Evolutionary conservation across 1,284 basidiomycete species (phyloP).

Genomic region (Butyriboletus appendiculatus): DNA sequence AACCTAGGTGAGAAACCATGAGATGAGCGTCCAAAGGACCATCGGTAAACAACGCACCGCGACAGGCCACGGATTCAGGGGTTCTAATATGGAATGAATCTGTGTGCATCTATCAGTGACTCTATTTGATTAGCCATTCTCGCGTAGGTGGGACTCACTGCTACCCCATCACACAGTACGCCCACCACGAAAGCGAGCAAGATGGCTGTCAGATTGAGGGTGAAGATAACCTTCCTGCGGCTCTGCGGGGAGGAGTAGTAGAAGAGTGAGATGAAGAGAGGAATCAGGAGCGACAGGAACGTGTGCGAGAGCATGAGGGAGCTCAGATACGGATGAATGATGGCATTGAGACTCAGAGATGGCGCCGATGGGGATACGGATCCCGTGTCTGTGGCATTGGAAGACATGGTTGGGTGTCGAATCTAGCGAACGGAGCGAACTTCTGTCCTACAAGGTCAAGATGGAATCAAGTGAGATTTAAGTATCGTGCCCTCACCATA

Average conservation of each 20-base stretch:
- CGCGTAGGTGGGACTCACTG: slow-evolving; percentile 8
- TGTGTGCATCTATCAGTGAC: not conserved
- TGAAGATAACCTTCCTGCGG: slow-evolving; percentile 22
- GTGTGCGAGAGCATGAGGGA: slow-evolving; percentile 25
- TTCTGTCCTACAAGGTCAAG: not conserved
- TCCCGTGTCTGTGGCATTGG: slow-evolving; percentile 1
- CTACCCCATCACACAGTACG: slow-evolving; percentile 11
- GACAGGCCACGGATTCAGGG: slow-evolving; percentile 4
- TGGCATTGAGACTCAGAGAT: too few species aligned
- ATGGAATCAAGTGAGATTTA: not conserved
- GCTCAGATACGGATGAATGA: not conserved
- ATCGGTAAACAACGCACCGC: slow-evolving; percentile 1
- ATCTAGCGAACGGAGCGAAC: not conserved
- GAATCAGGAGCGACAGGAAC: slow-evolving; percentile 24
- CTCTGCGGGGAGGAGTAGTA: slow-evolving; percentile 24
- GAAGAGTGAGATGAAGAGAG: slow-evolving; percentile 25
- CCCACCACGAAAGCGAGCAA: slow-evolving; percentile 20
- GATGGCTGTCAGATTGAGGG: slow-evolving; percentile 22
- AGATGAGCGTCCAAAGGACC: not conserved
- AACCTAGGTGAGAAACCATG: slow-evolving; percentile 1
- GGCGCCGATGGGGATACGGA: not conserved
- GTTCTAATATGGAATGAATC: slow-evolving; percentile 22
- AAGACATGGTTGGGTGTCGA: not conserved
- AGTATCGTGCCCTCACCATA: not conserved
- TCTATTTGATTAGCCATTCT: not conserved